These are phyloP conservation scores for Favolaschia claudopus DNA, from an alignment of 768 basidiomycete genomes.

Conservation along the genomic window DNA sequence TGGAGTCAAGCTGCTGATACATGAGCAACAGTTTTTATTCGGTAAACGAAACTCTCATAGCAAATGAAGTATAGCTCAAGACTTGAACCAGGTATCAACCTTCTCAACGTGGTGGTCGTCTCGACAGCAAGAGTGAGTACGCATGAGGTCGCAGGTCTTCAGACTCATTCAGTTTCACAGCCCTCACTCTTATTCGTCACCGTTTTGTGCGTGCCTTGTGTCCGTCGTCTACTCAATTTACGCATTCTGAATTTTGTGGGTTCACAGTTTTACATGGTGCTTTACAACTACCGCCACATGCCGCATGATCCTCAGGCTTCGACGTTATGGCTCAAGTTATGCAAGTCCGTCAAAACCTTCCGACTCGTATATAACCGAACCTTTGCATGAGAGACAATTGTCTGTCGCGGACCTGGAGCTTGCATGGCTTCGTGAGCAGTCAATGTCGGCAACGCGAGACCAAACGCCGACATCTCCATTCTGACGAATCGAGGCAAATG, in stretches of 20 bases:
- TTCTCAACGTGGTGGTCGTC: not conserved
- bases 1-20: not conserved
- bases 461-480: too few relatives aligned
- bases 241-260: too few relatives aligned
- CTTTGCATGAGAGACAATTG: too few relatives aligned
- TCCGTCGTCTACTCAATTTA: not conserved
- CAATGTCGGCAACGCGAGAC: too few relatives aligned
- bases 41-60: not conserved
- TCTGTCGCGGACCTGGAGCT: too few relatives aligned
- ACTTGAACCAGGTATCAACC: not conserved
- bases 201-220: conserved; percentile 7
- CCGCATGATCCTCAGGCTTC: conserved; percentile 15
- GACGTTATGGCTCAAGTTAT: too few relatives aligned
- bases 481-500: too few relatives aligned
- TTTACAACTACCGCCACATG: conserved; percentile 17
- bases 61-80: not conserved
- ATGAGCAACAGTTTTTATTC: not conserved
- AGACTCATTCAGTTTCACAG: not conserved
- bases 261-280: conserved; percentile 4
- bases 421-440: too few relatives aligned
- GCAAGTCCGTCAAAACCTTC: too few relatives aligned
- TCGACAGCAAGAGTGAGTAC: not conserved
- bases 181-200: not conserved
- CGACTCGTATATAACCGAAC: too few relatives aligned
- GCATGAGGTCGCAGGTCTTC: not conserved